These are phyloP conservation scores for Geranium brycei DNA, from an alignment of 345 rosid species.

Conservation along the genomic window DNA sequence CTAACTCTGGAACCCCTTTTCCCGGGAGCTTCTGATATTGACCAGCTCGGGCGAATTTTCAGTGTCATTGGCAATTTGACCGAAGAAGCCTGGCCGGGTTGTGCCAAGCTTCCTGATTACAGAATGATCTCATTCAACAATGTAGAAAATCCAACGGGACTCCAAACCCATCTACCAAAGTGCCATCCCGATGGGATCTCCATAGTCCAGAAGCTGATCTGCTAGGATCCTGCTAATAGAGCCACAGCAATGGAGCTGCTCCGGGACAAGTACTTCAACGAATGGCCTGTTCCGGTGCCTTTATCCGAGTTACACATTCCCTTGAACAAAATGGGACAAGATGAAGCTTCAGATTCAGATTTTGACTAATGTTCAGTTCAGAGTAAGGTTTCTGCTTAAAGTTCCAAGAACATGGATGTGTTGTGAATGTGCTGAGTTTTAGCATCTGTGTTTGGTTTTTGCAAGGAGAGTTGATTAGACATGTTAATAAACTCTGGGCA, in stretches of 20 bases:
- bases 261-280: slow-evolving; percentile 52
- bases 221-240: slow-evolving; percentile 69
- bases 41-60: no score
- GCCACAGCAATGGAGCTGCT: slow-evolving; percentile 65
- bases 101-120: slow-evolving; percentile 69
- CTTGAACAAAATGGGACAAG: slow-evolving; percentile 29
- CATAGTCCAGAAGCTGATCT: slow-evolving; percentile 53
- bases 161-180: slow-evolving; percentile 43
- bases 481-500: no score
- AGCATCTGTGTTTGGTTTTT: no score
- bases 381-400: no score
- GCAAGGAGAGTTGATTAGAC: no score
- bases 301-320: slow-evolving; percentile 58
- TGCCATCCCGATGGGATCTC: slow-evolving; percentile 44
- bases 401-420: no score
- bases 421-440: no score
- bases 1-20: no score
- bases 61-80: slow-evolving; percentile 79
- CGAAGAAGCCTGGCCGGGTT: slow-evolving; percentile 68
- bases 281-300: slow-evolving; percentile 69
- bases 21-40: no score
- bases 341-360: slow-evolving; percentile 22
- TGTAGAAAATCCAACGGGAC: slow-evolving; percentile 54
- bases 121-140: slow-evolving; percentile 59
- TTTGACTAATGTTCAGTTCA: no score